Conservation (phyloP, 2,329 filamentous ascomycete species). For the Ceratocystis lukuohia region DNA sequence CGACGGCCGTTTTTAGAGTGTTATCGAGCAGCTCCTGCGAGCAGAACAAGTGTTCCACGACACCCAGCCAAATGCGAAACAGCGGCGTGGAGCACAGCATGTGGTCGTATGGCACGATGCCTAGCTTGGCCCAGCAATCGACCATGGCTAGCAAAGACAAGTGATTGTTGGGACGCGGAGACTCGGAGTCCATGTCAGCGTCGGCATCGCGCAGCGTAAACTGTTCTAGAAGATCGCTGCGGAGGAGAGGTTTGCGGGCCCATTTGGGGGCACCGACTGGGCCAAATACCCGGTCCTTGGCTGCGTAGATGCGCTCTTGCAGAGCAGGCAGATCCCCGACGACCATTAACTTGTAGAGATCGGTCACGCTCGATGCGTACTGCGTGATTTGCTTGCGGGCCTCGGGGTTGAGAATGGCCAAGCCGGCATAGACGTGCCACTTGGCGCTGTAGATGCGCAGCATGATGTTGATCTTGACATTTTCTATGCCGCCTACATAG, state of each 20-base stretch:
- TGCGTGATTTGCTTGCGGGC: constrained; percentile 86
- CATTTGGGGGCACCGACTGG: constrained; percentile 51
- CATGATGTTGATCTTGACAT: constrained; percentile 98
- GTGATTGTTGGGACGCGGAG: constrained; percentile 75
- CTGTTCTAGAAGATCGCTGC: constrained; percentile 74
- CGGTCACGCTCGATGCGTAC: constrained; percentile 84
- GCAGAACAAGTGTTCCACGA: constrained; percentile 92
- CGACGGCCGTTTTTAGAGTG: constrained; percentile 69
- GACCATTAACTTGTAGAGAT: constrained; percentile 94
- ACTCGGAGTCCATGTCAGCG: constrained; percentile 34
- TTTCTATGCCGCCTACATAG: constrained; percentile 94
- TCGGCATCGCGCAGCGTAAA: constrained; percentile 63
- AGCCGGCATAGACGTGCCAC: constrained; percentile 97
- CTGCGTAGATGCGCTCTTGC: constrained; percentile 50
- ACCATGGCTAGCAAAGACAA: constrained; percentile 90
- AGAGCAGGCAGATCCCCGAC: constrained; percentile 68
- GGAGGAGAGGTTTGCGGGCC: constrained; percentile 53
- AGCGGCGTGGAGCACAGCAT: constrained; percentile 99
- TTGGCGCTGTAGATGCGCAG: constrained; percentile 96
- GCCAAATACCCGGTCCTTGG: constrained; percentile 58
- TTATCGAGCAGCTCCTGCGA: constrained; percentile 69
- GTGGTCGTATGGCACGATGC: constrained; percentile 93
- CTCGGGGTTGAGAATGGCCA: constrained; percentile 91
- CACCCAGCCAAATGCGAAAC: constrained; percentile 90
- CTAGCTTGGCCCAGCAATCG: constrained; percentile 91